Conservation (phyloP, 352 stramenopile species). For the Phytopythium aichiense region DNA sequence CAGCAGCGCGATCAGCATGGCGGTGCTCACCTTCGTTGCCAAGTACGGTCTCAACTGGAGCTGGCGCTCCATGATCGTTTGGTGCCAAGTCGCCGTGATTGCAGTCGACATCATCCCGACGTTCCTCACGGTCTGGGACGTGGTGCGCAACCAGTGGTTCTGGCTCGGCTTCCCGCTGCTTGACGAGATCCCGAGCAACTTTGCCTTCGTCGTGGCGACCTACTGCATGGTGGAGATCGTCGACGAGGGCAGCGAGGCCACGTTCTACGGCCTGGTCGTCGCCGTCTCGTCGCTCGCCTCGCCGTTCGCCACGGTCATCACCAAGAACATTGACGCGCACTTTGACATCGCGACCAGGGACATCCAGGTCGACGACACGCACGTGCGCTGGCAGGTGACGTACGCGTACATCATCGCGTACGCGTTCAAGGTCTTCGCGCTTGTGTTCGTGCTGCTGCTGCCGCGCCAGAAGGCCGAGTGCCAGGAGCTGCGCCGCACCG, state of each 20-base stretch:
- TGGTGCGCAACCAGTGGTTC: slow-evolving; percentile 58
- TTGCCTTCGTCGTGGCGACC: slow-evolving; percentile 45
- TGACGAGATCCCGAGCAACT: slow-evolving; percentile 35
- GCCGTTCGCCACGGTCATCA: slow-evolving; percentile 42
- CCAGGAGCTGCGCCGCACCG: slow-evolving; percentile 31
- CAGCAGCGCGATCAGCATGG: slow-evolving; percentile 25
- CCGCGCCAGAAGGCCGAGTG: slow-evolving; percentile 40
- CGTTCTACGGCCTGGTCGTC: slow-evolving; percentile 51
- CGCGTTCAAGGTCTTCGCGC: slow-evolving; percentile 30
- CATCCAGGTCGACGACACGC: slow-evolving; percentile 28
- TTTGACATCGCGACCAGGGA: slow-evolving; percentile 30
- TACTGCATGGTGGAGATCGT: slow-evolving; percentile 61
- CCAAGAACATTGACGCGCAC: slow-evolving; percentile 46
- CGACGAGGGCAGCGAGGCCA: slow-evolving; percentile 43
- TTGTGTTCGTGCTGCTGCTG: slow-evolving; percentile 33
- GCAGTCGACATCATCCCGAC: slow-evolving; percentile 30
- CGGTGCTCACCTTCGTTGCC: slow-evolving; percentile 21
- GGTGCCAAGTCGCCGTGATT: slow-evolving; percentile 31
- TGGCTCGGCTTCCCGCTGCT: slow-evolving; percentile 53
- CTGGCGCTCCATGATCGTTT: slow-evolving; percentile 39
- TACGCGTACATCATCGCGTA: slow-evolving; percentile 38
- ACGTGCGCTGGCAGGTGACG: slow-evolving; percentile 27
- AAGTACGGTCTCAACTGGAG: slow-evolving; percentile 34
- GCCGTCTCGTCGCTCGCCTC: slow-evolving; percentile 38
- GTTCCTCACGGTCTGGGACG: slow-evolving; percentile 39